Conservation (phyloP, 805 yeast species). For the Myxozyma nipponensis region DNA sequence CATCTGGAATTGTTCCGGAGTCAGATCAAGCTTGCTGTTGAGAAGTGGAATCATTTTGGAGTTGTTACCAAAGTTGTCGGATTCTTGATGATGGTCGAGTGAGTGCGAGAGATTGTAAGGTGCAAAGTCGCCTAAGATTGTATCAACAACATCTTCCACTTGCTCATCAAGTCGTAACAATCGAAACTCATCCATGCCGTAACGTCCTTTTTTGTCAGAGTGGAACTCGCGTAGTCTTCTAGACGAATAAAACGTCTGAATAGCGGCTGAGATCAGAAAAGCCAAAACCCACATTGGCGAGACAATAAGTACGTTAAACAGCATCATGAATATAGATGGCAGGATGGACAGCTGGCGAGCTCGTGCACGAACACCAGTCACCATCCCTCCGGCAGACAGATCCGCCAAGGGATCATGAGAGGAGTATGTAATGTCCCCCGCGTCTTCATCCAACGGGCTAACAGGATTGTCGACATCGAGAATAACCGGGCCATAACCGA, state of each 20-base stretch:
- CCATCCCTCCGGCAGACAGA: constrained; percentile 5
- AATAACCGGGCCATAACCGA: constrained; percentile 55
- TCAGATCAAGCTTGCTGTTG: constrained; percentile 36
- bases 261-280: constrained; percentile 46
- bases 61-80: constrained; percentile 32
- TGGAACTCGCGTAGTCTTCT: constrained; percentile 37
- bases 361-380: constrained; percentile 7
- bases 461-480: constrained; percentile 51
- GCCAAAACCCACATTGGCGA: constrained; percentile 65
- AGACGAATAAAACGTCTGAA: constrained; percentile 43
- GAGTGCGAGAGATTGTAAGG: constrained; percentile 28
- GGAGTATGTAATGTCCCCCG: constrained; percentile 4
- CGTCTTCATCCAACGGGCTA: constrained; percentile 5
- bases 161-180: constrained; percentile 49
- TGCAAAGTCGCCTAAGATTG: constrained; percentile 33
- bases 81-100: constrained; percentile 28
- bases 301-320: constrained; percentile 45
- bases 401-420: constrained; percentile 12
- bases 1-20: constrained; percentile 47
- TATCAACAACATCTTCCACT: constrained; percentile 62
- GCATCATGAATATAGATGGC: constrained; percentile 27
- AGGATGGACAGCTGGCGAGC: constrained; percentile 9
- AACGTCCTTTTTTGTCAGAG: constrained; percentile 23
- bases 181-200: constrained; percentile 27
- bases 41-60: constrained; percentile 26